Conservation (phyloP, 202 grass and related monocot species). For the Thinopyrum obtusiflorum region DNA sequence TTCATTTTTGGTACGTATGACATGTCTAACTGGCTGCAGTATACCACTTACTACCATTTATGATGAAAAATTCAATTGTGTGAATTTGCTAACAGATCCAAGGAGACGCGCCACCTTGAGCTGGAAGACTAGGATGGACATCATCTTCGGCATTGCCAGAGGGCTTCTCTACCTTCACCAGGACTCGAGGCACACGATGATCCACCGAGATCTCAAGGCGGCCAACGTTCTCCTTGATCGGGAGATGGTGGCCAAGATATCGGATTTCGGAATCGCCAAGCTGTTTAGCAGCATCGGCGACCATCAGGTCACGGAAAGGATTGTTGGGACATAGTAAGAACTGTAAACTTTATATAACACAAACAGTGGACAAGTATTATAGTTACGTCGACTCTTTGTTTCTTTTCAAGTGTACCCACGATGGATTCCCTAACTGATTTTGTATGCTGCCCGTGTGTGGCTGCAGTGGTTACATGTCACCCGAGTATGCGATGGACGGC, state of each 20-base stretch:
- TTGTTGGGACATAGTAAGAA: slow-evolving; percentile 63
- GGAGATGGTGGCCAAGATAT: slow-evolving; percentile 79
- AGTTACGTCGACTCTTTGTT: background rate
- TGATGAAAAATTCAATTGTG: background rate
- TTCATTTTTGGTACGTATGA: slow-evolving; percentile 31
- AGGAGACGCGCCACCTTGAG: background rate
- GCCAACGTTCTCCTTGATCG: slow-evolving; percentile 65
- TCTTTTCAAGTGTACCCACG: background rate
- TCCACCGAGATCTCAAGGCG: slow-evolving; percentile 74
- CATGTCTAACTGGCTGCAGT: accelerated
- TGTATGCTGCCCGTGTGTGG: background rate
- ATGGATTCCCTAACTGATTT: background rate
- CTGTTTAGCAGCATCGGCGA: slow-evolving; percentile 23
- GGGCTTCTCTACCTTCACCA: slow-evolving; percentile 72
- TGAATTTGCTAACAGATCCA: slow-evolving; percentile 19
- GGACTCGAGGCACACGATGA: slow-evolving; percentile 73
- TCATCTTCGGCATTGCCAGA: slow-evolving; percentile 48
- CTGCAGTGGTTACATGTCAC: slow-evolving; percentile 68
- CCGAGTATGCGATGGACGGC: slow-evolving; percentile 63
- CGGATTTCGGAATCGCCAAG: slow-evolving; percentile 64
- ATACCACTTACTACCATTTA: background rate
- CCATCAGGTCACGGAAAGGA: slow-evolving; percentile 25
- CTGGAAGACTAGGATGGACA: slow-evolving; percentile 49
- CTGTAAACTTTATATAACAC: slow-evolving; percentile 14
- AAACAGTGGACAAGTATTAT: too few species aligned